Percentiles rank a stretch among this genome's conserved stretches.
Evolutionary conservation across 176 grass and related monocot species (phyloP).

Genomic region (Poa pratensis): DNA sequence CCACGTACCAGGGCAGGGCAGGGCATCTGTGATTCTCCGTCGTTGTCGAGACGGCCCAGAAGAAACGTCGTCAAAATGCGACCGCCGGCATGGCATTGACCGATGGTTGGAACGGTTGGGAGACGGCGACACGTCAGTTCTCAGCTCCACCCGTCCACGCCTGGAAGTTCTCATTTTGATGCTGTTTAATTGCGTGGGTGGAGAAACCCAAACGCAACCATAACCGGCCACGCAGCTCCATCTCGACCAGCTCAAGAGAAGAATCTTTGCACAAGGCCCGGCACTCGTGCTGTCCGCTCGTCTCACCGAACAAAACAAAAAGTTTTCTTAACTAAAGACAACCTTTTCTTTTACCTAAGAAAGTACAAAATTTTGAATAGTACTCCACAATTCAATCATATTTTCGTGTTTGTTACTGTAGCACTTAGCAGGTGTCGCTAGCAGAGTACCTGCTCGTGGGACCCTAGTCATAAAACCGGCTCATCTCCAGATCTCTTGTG

Average conservation of each 20-base stretch:
- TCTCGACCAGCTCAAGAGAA: too few species aligned
- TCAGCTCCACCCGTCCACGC: too few species aligned
- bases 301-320: not conserved
- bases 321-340: not conserved
- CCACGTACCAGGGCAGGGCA: too few species aligned
- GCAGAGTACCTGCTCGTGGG: not conserved
- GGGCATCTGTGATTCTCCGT: too few species aligned
- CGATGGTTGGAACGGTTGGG: too few species aligned
- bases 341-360: not conserved
- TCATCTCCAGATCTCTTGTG: not conserved
- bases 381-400: not conserved
- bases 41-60: too few species aligned
- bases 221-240: too few species aligned
- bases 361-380: not conserved
- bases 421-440: not conserved
- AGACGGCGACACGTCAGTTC: too few species aligned
- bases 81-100: too few species aligned
- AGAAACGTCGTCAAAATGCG: too few species aligned
- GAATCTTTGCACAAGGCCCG: not conserved
- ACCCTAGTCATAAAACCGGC: not conserved
- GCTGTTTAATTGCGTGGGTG: not conserved
- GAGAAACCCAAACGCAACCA: not conserved
- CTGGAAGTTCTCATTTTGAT: too few species aligned
- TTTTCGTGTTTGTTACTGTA: not conserved
- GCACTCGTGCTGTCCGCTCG: not conserved